Evolutionary conservation across 306 rosid genomes (phyloP).

Genomic region (Vigna hirtella): DNA sequence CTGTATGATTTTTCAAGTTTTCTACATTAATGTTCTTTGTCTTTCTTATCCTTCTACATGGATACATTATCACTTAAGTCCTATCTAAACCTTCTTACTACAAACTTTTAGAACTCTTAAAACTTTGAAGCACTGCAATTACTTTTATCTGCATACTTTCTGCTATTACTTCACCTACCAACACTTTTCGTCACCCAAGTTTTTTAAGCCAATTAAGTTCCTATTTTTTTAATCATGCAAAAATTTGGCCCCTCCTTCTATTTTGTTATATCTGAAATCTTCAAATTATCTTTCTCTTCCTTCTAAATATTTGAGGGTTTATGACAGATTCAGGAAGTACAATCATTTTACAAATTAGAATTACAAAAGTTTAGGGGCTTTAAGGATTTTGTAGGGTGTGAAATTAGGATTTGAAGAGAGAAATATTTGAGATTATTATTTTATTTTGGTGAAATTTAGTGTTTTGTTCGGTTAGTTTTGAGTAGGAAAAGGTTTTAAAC

Average conservation of each 20-base stretch:
- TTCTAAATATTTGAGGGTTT: not conserved
- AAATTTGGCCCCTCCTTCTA: not conserved
- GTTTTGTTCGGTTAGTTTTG: not conserved
- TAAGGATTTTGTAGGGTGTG: not conserved
- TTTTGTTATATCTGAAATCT: not conserved
- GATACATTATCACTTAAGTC: not conserved
- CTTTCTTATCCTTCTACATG: not conserved
- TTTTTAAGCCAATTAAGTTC: not conserved
- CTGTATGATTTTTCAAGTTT: not conserved
- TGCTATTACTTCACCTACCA: slow-evolving; percentile 12
- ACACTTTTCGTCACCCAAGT: not conserved
- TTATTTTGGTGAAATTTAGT: not conserved
- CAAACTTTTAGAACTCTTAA: not conserved
- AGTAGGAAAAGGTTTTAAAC: not conserved
- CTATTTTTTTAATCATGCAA: not conserved
- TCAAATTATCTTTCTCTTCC: not conserved
- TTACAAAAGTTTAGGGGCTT: not conserved
- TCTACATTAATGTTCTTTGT: not conserved
- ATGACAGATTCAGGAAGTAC: not conserved
- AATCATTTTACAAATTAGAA: not conserved
- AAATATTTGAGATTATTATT: not conserved
- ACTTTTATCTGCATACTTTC: not conserved
- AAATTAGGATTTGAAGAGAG: not conserved
- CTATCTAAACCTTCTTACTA: not conserved
- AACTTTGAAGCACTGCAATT: not conserved